Evolutionary conservation across 805 yeast species (phyloP), one percentile per base, ranked within the genome.

Genomic region (Blastobotrys parvus): DNA sequence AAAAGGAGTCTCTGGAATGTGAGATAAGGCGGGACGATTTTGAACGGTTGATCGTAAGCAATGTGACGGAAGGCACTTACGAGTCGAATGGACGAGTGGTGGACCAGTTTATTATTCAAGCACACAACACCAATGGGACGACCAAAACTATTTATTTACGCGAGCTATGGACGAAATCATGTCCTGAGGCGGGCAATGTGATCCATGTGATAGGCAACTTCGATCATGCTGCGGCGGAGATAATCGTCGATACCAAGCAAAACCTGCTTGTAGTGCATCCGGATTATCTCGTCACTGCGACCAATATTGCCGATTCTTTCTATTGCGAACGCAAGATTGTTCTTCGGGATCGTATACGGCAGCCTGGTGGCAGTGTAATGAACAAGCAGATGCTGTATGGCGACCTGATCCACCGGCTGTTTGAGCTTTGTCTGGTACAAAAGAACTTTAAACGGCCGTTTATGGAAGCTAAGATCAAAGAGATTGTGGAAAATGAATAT

Each of bases 251-350:
- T 37, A 71, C 72, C 45, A 62, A 70, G 27, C 71, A 71, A 23
- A 78, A 82, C 51, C 58, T 88, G n/a, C 61, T 89, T 22, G 71
- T 90, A 17, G 73, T 92, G 72, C 75, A 83, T 50, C 98, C 98
- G 0, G 97, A 92, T 57, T 63, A 76, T 3, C 62, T 92, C 10
- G 63, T 90, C 0, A 76, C 96, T 0, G 88, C 95, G 2, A 92
- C 97, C 0, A 65, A 80, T 3, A 74, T 88, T 1, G 81, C 96
- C 1, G 82, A 82, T 34, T 80, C 90, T 1, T 64, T 86, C 23
- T 70, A 67, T 16, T 92, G 98, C 57, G 67, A 77, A 23, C 66
- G 98, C 43, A 75, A 79, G 45, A 76, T 90, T 0, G 78, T 85
- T 0, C 60, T 90, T 3, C 65, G 68, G 25, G 68, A 72, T 22